Base-by-base conservation (phyloP, 257 asterid genomes). In the Jacaranda copaia region DNA sequence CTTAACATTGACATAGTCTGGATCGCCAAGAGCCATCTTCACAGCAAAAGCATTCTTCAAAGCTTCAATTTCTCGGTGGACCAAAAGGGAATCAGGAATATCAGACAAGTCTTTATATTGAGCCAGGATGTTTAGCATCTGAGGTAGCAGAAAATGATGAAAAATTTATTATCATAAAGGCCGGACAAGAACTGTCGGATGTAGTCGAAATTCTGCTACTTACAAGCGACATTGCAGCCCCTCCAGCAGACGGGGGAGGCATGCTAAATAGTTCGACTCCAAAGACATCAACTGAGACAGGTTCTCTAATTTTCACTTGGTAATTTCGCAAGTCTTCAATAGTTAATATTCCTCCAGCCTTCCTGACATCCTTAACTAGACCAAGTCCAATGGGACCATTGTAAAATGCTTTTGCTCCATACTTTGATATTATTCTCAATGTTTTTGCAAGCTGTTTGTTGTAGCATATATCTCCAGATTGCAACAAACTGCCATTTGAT, bases 221-320 rank as follows among this genome's bases (percentile, higher is more conserved):
- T 80, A 92, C 97, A 19, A 92, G 91, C 14, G 87, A 74, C 80
- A 87, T 68, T 5, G 89, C 71, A 58, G 91, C 82, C 5, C 94
- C 96, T 6, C 93, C 97, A 5, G 91, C 65, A 4, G 97, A 92
- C 76, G 97, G 97, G 39, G 97, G 92, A 19, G 96, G 93, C 96
- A 89, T 87, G 67, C 86, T 74, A 2, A 86, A 70, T 46, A 92
- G 45, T 69, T 83, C 79, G 32, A 82, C 77, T 45, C 96, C 97
- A 90, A 87, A 77, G 2, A 81, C 75, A 3, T 74, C 62, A 11
- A 77, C 19, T 8, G 63, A 6, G 35, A 90, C 73, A 3, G 95
- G 90, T 62, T 81, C 65, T 74, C 91, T 89, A 45, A 80, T 11
- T 75, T 80, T 82, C 19, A 90, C 95, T 11, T 48, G 46, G 66